Evolutionary conservation across 352 stramenopile genomes (phyloP).

Genomic region (Pythium dissimile): DNA sequence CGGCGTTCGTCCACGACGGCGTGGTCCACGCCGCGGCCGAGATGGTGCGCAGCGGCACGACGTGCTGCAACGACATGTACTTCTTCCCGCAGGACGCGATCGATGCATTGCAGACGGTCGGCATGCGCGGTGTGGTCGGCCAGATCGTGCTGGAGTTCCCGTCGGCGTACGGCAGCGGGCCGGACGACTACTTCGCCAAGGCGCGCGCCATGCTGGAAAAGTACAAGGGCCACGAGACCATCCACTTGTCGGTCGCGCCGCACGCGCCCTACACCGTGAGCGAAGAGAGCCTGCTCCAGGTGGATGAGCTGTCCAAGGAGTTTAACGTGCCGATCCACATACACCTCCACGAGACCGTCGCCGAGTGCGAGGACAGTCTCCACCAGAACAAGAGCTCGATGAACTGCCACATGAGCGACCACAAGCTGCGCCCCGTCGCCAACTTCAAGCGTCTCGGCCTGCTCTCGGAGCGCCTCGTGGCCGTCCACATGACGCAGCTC

Average conservation of each 20-base stretch:
- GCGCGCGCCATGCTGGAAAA: slow-evolving; percentile 54
- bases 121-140: slow-evolving; percentile 67
- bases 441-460: slow-evolving; percentile 83
- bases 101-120: slow-evolving; percentile 52
- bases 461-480: slow-evolving; percentile 65
- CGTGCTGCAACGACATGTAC: slow-evolving; percentile 92
- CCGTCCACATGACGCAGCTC: slow-evolving; percentile 84
- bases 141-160: slow-evolving; percentile 79
- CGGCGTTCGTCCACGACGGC: slow-evolving; percentile 70
- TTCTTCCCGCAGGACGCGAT: slow-evolving; percentile 70
- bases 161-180: slow-evolving; percentile 43
- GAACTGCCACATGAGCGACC: slow-evolving; percentile 75
- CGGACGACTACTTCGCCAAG: slow-evolving; percentile 79
- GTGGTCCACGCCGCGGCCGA: slow-evolving; percentile 80
- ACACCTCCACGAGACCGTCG: slow-evolving; percentile 83
- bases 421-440: slow-evolving; percentile 67
- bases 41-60: slow-evolving; percentile 86
- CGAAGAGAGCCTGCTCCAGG: slow-evolving; percentile 61
- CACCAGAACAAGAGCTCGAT: slow-evolving; percentile 58
- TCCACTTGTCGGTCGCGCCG: slow-evolving; percentile 65
- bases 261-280: slow-evolving; percentile 86
- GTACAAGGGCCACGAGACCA: slow-evolving; percentile 62
- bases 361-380: slow-evolving; percentile 79
- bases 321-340: slow-evolving; percentile 71
- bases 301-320: slow-evolving; percentile 56